phyloP scores from a whole-genome alignment of 2,329 filamentous ascomycete genomes.

The Xylaria multiplex region DNA sequence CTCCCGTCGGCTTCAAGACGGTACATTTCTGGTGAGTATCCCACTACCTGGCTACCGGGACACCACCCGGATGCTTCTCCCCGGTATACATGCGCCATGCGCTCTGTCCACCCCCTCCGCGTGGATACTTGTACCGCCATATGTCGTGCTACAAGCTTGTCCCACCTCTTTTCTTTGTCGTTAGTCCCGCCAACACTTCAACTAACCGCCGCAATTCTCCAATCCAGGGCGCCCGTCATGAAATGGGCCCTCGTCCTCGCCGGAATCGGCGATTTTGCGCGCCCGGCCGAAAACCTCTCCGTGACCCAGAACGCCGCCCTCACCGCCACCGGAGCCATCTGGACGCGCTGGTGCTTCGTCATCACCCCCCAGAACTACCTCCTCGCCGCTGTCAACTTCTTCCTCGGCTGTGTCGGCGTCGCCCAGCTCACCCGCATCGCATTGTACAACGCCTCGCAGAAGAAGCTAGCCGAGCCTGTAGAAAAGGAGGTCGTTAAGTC shows the following conservation, averaged over 20 bases:
- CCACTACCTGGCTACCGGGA: neutral
- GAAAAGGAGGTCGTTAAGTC: slow-evolving; percentile 29
- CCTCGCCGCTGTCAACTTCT: slow-evolving; percentile 98
- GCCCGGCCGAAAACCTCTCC: slow-evolving; percentile 91
- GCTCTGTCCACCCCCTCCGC: neutral
- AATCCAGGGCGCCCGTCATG: slow-evolving; percentile 87
- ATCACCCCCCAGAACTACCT: slow-evolving; percentile 94
- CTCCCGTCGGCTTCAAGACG: slow-evolving; percentile 85
- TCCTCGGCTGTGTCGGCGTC: slow-evolving; percentile 87
- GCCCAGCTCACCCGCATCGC: slow-evolving; percentile 84
- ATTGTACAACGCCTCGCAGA: slow-evolving; percentile 69
- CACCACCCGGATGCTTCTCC: neutral
- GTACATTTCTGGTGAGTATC: slow-evolving; percentile 91
- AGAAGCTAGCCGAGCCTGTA: slow-evolving; percentile 52
- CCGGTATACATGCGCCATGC: too few relatives aligned
- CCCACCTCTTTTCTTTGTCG: neutral
- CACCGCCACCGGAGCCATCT: slow-evolving; percentile 91
- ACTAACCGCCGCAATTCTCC: slow-evolving; percentile 8
- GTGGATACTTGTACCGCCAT: neutral
- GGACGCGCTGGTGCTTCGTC: slow-evolving; percentile 98
- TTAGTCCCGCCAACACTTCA: neutral
- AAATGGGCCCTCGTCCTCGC: slow-evolving; percentile 96
- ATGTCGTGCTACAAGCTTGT: neutral
- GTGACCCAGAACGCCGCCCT: slow-evolving; percentile 91
- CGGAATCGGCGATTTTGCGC: slow-evolving; percentile 89